Percentiles rank a stretch among this genome's conserved stretches.
phyloP scores from a whole-genome alignment of 805 yeast genomes.

The Alloascoidea africana region DNA sequence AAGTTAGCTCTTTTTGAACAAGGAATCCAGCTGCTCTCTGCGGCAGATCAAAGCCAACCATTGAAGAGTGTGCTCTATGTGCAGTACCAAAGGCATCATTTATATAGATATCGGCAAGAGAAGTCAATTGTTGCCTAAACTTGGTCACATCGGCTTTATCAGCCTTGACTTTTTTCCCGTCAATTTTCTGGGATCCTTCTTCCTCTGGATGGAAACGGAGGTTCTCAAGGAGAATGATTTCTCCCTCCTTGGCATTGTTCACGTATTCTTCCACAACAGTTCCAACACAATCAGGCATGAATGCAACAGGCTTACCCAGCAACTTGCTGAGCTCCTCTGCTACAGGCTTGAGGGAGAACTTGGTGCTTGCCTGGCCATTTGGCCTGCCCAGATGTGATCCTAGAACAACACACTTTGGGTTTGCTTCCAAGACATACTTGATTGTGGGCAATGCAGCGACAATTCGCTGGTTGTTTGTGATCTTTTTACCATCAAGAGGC shows the following conservation, averaged over 20 bases:
- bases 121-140: slow-evolving; percentile 82
- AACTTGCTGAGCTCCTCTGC: slow-evolving; percentile 76
- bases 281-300: slow-evolving; percentile 89
- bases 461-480: slow-evolving; percentile 98
- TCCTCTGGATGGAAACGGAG: slow-evolving; percentile 96
- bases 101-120: slow-evolving; percentile 84
- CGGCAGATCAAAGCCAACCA: slow-evolving; percentile 93
- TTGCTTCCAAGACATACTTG: slow-evolving; percentile 69
- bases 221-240: slow-evolving; percentile 87
- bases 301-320: slow-evolving; percentile 58
- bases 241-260: slow-evolving; percentile 58
- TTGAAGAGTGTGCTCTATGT: slow-evolving; percentile 99
- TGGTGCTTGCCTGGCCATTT: slow-evolving; percentile 77
- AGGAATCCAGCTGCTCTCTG: slow-evolving; percentile 98
- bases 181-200: slow-evolving; percentile 87
- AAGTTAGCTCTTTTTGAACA: slow-evolving; percentile 92
- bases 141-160: slow-evolving; percentile 65
- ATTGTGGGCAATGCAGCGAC: slow-evolving; percentile 99
- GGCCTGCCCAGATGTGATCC: slow-evolving; percentile 99
- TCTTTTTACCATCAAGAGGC: slow-evolving; percentile 87
- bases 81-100: slow-evolving; percentile 99
- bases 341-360: slow-evolving; percentile 89
- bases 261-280: slow-evolving; percentile 73
- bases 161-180: slow-evolving; percentile 92
- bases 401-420: slow-evolving; percentile 81